phyloP scores from a whole-genome alignment of 2,329 filamentous ascomycete genomes.

The Tolypocladium paradoxum region DNA sequence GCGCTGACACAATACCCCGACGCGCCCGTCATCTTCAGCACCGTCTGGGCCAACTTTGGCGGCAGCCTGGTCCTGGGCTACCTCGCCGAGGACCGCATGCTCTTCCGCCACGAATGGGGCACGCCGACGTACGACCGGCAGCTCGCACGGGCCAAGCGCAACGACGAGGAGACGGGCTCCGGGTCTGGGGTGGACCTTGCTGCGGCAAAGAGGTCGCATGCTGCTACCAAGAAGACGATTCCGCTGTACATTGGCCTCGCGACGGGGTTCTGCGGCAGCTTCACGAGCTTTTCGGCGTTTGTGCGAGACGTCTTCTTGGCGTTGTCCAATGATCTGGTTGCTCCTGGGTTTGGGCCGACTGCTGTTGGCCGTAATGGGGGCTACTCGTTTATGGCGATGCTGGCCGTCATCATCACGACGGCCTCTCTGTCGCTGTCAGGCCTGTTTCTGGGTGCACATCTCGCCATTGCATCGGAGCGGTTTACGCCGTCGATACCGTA shows the following conservation, averaged over 20 bases:
- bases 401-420: constrained; percentile 65
- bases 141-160: constrained; percentile 19
- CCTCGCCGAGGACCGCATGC: constrained; percentile 62
- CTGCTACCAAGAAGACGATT: constrained; percentile 68
- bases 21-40: constrained; percentile 61
- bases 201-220: constrained; percentile 45
- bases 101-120: constrained; percentile 63
- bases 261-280: constrained; percentile 80
- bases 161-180: constrained; percentile 26
- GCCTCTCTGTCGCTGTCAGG: constrained; percentile 59
- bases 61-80: constrained; percentile 82
- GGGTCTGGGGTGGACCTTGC: constrained; percentile 13
- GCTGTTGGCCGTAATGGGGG: constrained; percentile 51
- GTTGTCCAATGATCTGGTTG: constrained; percentile 58
- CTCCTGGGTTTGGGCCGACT: constrained; percentile 23
- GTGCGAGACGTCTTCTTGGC: constrained; percentile 72
- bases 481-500: constrained; percentile 52
- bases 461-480: constrained; percentile 52
- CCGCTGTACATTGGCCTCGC: constrained; percentile 80
- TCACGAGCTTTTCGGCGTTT: constrained; percentile 84
- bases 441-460: constrained; percentile 62
- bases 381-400: constrained; percentile 71
- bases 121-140: constrained; percentile 26
- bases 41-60: constrained; percentile 79
- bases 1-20: constrained; percentile 71